A percentile compares a stretch with the other conserved stretches of the same genome.
These are phyloP conservation scores for Fusarium zealandicum DNA, from an alignment of 2,329 filamentous ascomycete genomes.

Conservation along the genomic window DNA sequence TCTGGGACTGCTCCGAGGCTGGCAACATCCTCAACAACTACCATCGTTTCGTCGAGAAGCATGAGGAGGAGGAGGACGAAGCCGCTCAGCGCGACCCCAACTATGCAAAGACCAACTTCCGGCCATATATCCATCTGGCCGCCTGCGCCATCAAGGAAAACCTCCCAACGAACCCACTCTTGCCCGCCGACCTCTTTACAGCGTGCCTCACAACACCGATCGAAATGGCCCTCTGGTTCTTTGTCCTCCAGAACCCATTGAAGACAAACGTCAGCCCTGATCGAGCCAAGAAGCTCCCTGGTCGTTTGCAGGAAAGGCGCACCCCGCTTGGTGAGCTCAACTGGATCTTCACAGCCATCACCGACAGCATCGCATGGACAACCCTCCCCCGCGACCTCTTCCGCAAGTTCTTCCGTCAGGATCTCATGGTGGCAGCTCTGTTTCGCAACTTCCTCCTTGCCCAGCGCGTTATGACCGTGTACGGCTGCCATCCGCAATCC, in stretches of 20 bases:
- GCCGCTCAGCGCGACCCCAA: conserved; percentile 77
- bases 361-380: conserved; percentile 98
- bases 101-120: conserved; percentile 77
- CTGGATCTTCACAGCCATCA: conserved; percentile 99
- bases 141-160: conserved; percentile 92
- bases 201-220: conserved; percentile 96
- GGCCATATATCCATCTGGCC: conserved; percentile 84
- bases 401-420: conserved; percentile 95
- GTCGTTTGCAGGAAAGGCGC: conserved; percentile 87
- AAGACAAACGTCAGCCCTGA: conserved; percentile 75
- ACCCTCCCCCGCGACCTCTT: conserved; percentile 89
- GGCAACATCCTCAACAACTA: conserved; percentile 97
- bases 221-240: conserved; percentile 95
- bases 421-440: conserved; percentile 97
- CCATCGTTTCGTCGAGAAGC: conserved; percentile 91
- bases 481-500: conserved; percentile 93
- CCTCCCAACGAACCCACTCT: conserved; percentile 88
- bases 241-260: conserved; percentile 88
- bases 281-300: conserved; percentile 87
- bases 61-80: conserved; percentile 87
- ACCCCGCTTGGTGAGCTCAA: conserved; percentile 96
- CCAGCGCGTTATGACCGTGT: conserved; percentile 94
- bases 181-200: conserved; percentile 95
- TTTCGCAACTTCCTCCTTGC: conserved; percentile 96
- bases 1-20: conserved; percentile 97